Percentiles rank a stretch among this genome's conserved stretches.
phyloP scores from a whole-genome alignment of 2,329 filamentous ascomycete genomes.

The Trichoderma sp. region DNA sequence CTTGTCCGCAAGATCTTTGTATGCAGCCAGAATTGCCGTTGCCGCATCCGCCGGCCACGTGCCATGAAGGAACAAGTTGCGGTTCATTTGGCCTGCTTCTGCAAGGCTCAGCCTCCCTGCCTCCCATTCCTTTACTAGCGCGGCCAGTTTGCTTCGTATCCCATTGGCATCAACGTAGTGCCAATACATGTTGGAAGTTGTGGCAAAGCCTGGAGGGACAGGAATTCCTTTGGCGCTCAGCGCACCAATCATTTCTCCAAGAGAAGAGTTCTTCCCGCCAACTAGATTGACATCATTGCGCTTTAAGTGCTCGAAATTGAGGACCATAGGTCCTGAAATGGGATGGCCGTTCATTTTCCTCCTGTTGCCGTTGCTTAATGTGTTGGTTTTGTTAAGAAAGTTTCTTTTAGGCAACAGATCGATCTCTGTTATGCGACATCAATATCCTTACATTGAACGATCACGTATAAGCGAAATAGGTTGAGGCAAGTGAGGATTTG shows the following conservation, averaged over 20 bases:
- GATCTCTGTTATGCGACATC: neutral
- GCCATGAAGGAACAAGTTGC: conserved; percentile 33
- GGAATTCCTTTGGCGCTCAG: conserved; percentile 31
- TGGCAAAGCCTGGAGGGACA: conserved; percentile 37
- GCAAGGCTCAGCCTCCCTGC: conserved; percentile 28
- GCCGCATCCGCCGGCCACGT: conserved; percentile 32
- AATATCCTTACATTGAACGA: neutral
- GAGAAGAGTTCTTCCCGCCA: conserved; percentile 39
- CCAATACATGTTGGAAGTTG: conserved; percentile 36
- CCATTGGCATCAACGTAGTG: conserved; percentile 34
- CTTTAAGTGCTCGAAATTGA: conserved; percentile 1
- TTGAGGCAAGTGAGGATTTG: neutral
- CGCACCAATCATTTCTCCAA: conserved; percentile 38
- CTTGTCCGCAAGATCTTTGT: conserved; percentile 30
- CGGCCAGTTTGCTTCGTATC: conserved; percentile 32
- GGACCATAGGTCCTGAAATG: neutral
- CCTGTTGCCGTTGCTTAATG: neutral
- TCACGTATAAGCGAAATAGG: neutral
- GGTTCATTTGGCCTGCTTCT: conserved; percentile 33
- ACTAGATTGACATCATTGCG: conserved; percentile 26
- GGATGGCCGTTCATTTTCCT: neutral
- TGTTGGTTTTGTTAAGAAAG: neutral
- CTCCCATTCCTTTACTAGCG: conserved; percentile 33
- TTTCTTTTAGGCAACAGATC: neutral
- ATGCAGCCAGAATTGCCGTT: conserved; percentile 30